Conservation (phyloP, 495 filamentous ascomycete genomes). For the Letharia columbiana region DNA sequence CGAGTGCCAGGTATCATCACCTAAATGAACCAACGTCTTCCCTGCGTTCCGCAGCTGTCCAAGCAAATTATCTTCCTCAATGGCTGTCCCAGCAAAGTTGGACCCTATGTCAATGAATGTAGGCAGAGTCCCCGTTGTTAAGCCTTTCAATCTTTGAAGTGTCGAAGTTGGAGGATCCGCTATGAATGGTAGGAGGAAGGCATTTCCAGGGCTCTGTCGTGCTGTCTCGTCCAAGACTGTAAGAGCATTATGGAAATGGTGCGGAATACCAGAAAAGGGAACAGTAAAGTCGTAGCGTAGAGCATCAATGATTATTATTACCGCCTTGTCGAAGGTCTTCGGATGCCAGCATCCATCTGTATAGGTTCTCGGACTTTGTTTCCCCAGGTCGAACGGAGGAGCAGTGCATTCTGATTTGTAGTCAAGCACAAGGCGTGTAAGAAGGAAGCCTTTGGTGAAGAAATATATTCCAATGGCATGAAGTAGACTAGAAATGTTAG, state of each 20-base stretch:
- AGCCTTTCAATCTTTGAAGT: conserved; percentile 80
- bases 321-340: conserved; percentile 81
- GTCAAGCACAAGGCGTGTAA: conserved; percentile 84
- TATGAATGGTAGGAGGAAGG: conserved; percentile 89
- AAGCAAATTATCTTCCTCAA: conserved; percentile 92
- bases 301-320: conserved; percentile 88
- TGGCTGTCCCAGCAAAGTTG: conserved; percentile 93
- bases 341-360: conserved; percentile 88
- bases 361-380: conserved; percentile 35
- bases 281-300: conserved; percentile 95
- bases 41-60: conserved; percentile 71
- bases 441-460: conserved; percentile 93
- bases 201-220: conserved; percentile 60
- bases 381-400: conserved; percentile 52
- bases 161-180: conserved; percentile 94
- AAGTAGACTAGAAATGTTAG: conserved; percentile 43
- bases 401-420: conserved; percentile 73
- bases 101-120: conserved; percentile 91
- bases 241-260: conserved; percentile 79
- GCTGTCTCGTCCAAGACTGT: conserved; percentile 79
- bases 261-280: conserved; percentile 53
- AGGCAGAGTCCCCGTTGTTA: conserved; percentile 91
- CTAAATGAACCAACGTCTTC: conserved; percentile 82
- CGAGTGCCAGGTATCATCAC: conserved; percentile 92
- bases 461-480: conserved; percentile 78